phyloP scores from a whole-genome alignment of 805 yeast species.

The Metschnikowia rubicola region DNA sequence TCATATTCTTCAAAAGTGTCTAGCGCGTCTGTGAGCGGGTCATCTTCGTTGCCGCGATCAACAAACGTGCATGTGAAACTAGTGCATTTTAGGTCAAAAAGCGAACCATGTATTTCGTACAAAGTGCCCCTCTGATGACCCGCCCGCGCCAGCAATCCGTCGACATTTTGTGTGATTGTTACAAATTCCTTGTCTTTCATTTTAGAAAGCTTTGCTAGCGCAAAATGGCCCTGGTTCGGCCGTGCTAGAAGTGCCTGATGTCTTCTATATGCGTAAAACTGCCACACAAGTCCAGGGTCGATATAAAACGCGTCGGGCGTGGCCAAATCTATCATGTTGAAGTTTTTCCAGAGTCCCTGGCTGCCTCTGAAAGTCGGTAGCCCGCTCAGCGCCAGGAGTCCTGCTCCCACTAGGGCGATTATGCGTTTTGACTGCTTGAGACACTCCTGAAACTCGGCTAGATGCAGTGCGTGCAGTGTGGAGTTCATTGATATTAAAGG shows the following conservation, averaged over 20 bases:
- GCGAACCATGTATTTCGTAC: conserved; percentile 74
- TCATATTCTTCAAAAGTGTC: conserved; percentile 19
- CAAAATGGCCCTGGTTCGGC: conserved; percentile 74
- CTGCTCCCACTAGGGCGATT: conserved; percentile 76
- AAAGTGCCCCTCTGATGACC: conserved; percentile 53
- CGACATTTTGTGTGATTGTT: conserved; percentile 81
- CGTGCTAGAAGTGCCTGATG: conserved; percentile 57
- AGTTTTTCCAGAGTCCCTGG: conserved; percentile 74
- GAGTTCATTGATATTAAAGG: no score
- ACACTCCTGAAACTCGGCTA: conserved; percentile 47
- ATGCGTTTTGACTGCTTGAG: conserved; percentile 45
- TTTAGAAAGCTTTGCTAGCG: conserved; percentile 61
- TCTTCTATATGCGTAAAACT: conserved; percentile 72
- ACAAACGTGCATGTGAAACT: conserved; percentile 65
- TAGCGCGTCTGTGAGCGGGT: conserved; percentile 60
- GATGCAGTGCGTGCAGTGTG: neutral
- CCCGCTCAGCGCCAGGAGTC: conserved; percentile 75
- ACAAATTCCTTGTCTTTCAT: conserved; percentile 37
- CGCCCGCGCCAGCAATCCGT: conserved; percentile 67
- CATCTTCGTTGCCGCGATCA: conserved; percentile 47
- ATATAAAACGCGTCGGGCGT: conserved; percentile 85
- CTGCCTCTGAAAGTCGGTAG: conserved; percentile 69
- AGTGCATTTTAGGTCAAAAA: conserved; percentile 73
- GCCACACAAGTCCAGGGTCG: conserved; percentile 90
- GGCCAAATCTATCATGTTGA: conserved; percentile 78